Conservation (phyloP, 768 basidiomycete species). For the Pisolithus tinctorius region DNA sequence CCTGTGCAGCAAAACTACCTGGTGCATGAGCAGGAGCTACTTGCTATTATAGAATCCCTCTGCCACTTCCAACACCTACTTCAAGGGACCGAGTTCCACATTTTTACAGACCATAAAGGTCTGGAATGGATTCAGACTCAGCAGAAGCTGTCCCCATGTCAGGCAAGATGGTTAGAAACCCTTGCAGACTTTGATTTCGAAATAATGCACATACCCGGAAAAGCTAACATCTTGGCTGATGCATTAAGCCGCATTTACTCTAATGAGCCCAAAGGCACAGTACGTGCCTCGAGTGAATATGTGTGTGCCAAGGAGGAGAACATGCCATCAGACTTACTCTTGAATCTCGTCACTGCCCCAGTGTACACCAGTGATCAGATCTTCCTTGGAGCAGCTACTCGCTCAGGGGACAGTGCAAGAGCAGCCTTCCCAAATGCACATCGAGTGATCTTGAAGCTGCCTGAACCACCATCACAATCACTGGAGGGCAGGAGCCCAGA, state of each 20-base stretch:
- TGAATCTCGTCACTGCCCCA: constrained; percentile 5
- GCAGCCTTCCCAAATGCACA: neutral
- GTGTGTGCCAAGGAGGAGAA: constrained; percentile 11
- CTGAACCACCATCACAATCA: too few relatives aligned
- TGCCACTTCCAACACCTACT: constrained; percentile 27
- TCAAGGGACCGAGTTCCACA: too few relatives aligned
- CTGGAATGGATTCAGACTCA: constrained; percentile 18
- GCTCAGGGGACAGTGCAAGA: neutral
- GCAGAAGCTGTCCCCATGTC: constrained; percentile 16
- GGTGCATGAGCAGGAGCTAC: constrained; percentile 33
- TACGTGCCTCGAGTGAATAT: constrained; percentile 15
- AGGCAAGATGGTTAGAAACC: constrained; percentile 23
- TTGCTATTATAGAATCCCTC: constrained; percentile 32
- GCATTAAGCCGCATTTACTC: constrained; percentile 20
- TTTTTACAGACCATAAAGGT: too few relatives aligned
- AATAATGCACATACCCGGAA: constrained; percentile 22
- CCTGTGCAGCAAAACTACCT: too few relatives aligned
- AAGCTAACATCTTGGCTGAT: constrained; percentile 20
- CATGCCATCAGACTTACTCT: neutral
- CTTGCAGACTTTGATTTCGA: constrained; percentile 23
- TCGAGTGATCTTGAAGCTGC: neutral
- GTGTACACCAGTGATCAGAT: constrained; percentile 9
- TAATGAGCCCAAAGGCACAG: constrained; percentile 16
- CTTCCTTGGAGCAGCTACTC: constrained; percentile 1
- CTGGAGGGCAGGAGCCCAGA: too few relatives aligned